Evolutionary conservation across 192 early-diverging fungal genomes (phyloP).

Genomic region (Podila verticillata): DNA sequence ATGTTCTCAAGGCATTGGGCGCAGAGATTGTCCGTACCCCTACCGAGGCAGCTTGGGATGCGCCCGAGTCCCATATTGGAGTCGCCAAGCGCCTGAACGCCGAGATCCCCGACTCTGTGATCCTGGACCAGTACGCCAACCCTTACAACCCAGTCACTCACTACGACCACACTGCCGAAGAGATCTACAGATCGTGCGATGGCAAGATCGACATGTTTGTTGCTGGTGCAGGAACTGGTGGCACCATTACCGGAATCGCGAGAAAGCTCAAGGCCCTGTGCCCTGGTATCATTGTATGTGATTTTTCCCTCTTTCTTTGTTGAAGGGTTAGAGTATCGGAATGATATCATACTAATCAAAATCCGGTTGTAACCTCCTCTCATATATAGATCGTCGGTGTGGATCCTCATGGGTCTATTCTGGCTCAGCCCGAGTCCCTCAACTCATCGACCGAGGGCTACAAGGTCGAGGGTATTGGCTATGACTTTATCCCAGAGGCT

Average conservation of each 20-base stretch:
- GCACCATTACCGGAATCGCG: conserved; percentile 92
- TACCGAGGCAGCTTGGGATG: conserved; percentile 97
- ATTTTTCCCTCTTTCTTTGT: background rate
- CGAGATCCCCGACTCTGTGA: conserved; percentile 93
- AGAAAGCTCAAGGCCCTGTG: conserved; percentile 92
- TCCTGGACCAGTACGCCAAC: conserved; percentile 95
- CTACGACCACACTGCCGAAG: conserved; percentile 87
- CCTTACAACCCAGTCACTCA: conserved; percentile 96
- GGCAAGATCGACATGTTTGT: conserved; percentile 95
- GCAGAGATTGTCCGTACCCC: conserved; percentile 98
- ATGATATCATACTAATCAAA: conserved; percentile 1
- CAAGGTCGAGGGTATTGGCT: conserved; percentile 97
- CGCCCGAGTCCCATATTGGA: conserved; percentile 96
- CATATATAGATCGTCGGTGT: conserved; percentile 77
- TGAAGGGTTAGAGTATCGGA: background rate
- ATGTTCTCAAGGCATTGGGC: conserved; percentile 93
- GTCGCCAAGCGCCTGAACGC: conserved; percentile 89
- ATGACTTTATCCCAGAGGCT: conserved; percentile 96
- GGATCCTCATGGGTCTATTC: conserved; percentile 92
- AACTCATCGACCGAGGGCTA: conserved; percentile 75
- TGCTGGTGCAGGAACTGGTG: conserved; percentile 92
- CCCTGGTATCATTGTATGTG: conserved; percentile 71
- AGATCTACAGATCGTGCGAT: conserved; percentile 76
- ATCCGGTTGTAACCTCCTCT: conserved; percentile 2
- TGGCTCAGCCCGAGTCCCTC: conserved; percentile 84